Evolutionary conservation across 805 yeast genomes (phyloP), one percentile per base, ranked within the genome.

Genomic region (Tetrapisispora fleetii): DNA sequence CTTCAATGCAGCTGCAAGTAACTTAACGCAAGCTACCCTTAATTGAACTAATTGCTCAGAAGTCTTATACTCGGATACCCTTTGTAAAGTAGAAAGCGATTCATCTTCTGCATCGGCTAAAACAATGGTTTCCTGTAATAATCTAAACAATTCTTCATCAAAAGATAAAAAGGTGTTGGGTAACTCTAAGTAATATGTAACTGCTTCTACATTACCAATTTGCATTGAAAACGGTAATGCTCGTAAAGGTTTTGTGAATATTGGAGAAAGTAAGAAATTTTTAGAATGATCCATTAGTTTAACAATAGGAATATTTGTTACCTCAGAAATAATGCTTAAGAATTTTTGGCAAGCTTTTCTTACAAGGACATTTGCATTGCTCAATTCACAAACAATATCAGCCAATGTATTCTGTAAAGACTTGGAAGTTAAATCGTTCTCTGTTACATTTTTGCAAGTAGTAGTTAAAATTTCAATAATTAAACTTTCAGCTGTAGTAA

Each of bases 201-300:
- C 86, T 1, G 98, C 98, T 65, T 93, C 98, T 52, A 93, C 90
- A 63, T 93, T 90, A 36, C 99, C 99, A 49, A 93, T 93, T 68
- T 95, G 99, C 96, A 91, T 93, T 4, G 96, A 93, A 69, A 95
- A 93, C 0, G 99, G 99, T 52, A 93, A 73, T 0, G 99, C 99
- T 53, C 99, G 75, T 50, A 93, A 68, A 0, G 99, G 99, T 62
- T 93, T 93, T 3, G 96, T 96, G 71, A 93, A 95, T 21, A 93
- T 93, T 7, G 99, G 98, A 0, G 95, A 85, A 43, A 93, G 68
- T 28, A 95, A 70, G 24, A 90, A 79, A 43, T 80, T 82, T 57
- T 89, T 87, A 47, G 95, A 90, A 18, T 91, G 90, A 4, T 81
- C 78, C 65, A 95, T 81, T 57, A 95, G 77, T 1, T 81, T 77